phyloP scores from a whole-genome alignment of 257 asterid species.

The Solanum chiquidenum region DNA sequence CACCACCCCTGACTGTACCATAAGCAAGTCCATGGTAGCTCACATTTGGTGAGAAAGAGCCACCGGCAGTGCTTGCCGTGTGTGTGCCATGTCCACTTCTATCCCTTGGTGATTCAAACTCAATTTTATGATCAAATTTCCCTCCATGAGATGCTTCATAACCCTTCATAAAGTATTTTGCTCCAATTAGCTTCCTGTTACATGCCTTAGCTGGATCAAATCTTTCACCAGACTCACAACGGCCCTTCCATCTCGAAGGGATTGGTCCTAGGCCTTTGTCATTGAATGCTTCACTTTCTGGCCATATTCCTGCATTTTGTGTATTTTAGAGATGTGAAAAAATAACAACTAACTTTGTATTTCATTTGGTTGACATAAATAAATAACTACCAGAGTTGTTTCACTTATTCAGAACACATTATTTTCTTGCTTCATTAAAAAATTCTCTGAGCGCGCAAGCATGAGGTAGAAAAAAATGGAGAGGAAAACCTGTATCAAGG shows the following conservation, averaged over 20 bases:
- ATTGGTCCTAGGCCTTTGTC: constrained; percentile 27
- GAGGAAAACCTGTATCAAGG: constrained; percentile 29
- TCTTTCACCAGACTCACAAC: constrained; percentile 8
- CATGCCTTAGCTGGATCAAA: constrained; percentile 14
- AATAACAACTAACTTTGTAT: too few species aligned
- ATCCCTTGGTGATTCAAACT: constrained; percentile 23
- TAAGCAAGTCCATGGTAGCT: constrained; percentile 15
- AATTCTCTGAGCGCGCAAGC: background rate
- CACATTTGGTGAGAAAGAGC: constrained; percentile 1
- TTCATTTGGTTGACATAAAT: background rate
- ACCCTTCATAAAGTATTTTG: constrained; percentile 22
- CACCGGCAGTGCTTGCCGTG: constrained; percentile 15
- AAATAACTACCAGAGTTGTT: background rate
- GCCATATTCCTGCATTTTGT: constrained; percentile 21
- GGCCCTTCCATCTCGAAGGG: constrained; percentile 35
- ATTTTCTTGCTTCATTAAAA: too few species aligned
- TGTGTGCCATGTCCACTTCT: constrained; percentile 19
- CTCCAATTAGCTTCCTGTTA: constrained; percentile 35
- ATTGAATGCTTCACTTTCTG: constrained; percentile 21
- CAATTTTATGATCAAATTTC: background rate
- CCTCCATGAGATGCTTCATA: background rate
- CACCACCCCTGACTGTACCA: constrained; percentile 30
- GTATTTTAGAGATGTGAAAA: too few species aligned
- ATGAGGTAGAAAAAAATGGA: background rate
- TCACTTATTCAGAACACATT: background rate